Conservation (phyloP, 163 green algal genomes). For the Prototheca wickerhamii region DNA sequence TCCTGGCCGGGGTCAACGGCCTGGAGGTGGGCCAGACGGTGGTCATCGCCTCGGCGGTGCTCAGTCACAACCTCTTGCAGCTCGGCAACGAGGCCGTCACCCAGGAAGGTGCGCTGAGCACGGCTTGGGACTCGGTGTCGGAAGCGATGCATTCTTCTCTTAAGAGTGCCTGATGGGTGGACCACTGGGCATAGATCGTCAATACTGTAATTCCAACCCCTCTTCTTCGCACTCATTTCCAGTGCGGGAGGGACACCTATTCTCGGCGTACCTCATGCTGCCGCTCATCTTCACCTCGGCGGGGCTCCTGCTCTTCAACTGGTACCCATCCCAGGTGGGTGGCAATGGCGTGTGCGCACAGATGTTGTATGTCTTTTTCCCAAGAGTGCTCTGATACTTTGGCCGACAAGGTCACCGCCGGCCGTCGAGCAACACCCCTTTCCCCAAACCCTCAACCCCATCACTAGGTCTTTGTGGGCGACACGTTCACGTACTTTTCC, state of each 20-base stretch:
- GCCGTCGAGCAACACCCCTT: not conserved
- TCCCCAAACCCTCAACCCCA: not conserved
- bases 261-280: constrained; percentile 85
- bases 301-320: constrained; percentile 91
- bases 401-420: not conserved
- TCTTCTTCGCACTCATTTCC: constrained; percentile 4
- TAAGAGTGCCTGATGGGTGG: no score
- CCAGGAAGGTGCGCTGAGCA: no score
- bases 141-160: no score
- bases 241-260: constrained; percentile 80
- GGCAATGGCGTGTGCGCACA: not conserved
- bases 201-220: not conserved
- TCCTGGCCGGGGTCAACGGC: constrained; percentile 93
- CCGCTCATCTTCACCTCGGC: constrained; percentile 75
- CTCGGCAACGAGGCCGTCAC: constrained; percentile 23
- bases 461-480: constrained; percentile 89
- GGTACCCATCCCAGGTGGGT: constrained; percentile 63
- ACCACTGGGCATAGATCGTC: no score
- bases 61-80: constrained; percentile 69
- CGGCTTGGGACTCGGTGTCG: no score
- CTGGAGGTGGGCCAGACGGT: constrained; percentile 91
- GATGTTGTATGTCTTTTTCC: not conserved
- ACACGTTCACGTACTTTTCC: constrained; percentile 99
- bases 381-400: not conserved
- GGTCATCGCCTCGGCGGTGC: constrained; percentile 76